Conservation (phyloP, 1,139 yeast species). For the Saccharomyces hybrid region DNA sequence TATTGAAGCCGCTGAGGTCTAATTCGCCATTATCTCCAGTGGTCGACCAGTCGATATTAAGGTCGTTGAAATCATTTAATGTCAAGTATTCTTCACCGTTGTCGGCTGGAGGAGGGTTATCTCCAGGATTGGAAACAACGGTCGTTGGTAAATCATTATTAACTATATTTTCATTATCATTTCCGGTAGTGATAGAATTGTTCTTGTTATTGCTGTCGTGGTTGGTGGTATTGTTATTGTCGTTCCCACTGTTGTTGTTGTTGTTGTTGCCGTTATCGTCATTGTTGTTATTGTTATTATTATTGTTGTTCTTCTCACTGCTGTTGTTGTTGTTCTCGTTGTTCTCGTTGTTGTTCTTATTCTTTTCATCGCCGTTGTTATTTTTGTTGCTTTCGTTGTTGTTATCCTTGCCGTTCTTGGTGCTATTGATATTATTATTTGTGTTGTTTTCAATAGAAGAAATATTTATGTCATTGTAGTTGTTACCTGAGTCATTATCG, state of each 20-base stretch:
- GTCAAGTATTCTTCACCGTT: conserved; percentile 29
- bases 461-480: not conserved
- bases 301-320: not conserved
- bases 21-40: conserved; percentile 26
- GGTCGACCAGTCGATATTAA: conserved; percentile 32
- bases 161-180: conserved; percentile 1
- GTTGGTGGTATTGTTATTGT: conserved; percentile 1
- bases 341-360: not conserved
- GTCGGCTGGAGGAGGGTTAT: conserved; percentile 9
- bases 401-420: not conserved
- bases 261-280: conserved; percentile 6
- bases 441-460: not conserved
- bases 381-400: not conserved
- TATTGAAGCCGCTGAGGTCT: conserved; percentile 27
- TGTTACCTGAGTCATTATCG: conserved; percentile 1
- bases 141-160: not conserved
- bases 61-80: conserved; percentile 30
- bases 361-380: not conserved
- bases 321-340: not conserved
- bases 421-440: not conserved
- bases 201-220: conserved; percentile 3
- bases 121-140: not conserved
- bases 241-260: conserved; percentile 1
- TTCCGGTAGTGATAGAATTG: conserved; percentile 1
- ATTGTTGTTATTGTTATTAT: not conserved